These are phyloP conservation scores for Aurantiochytrium sp. DNA, from an alignment of 108 stramenopile genomes.

Conservation along the genomic window DNA sequence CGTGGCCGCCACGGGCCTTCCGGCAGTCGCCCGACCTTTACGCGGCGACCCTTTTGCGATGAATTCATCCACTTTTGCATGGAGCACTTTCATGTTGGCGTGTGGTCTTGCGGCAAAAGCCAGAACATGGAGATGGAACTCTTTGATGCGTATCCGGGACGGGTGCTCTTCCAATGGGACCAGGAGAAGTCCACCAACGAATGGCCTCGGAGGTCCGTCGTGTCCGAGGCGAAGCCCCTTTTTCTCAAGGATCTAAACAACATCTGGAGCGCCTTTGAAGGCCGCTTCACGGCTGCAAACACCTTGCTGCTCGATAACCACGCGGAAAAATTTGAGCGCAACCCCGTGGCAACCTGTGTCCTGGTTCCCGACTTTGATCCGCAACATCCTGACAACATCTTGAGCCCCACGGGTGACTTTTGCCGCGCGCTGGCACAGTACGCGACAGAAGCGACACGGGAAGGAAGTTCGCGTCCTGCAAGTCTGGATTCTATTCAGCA, in stretches of 20 bases:
- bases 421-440: neutral
- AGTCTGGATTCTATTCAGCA: neutral
- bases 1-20: neutral
- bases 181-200: neutral
- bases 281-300: neutral
- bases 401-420: neutral
- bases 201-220: slow-evolving; percentile 20
- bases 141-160: neutral
- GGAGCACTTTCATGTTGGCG: slow-evolving; percentile 19
- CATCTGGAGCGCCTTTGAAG: neutral
- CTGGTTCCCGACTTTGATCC: neutral
- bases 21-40: neutral
- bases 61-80: slow-evolving; percentile 22
- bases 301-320: slow-evolving; percentile 27
- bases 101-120: slow-evolving; percentile 13
- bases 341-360: slow-evolving; percentile 6
- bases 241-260: slow-evolving; percentile 22
- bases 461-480: neutral
- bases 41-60: neutral
- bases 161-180: neutral
- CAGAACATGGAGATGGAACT: slow-evolving; percentile 21
- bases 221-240: slow-evolving; percentile 17
- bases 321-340: slow-evolving; percentile 29
- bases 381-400: neutral
- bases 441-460: neutral